Percentiles rank a stretch among this genome's conserved stretches.
Conservation (phyloP, 169 alveolate genomes). For the Plasmodium malariae region DNA sequence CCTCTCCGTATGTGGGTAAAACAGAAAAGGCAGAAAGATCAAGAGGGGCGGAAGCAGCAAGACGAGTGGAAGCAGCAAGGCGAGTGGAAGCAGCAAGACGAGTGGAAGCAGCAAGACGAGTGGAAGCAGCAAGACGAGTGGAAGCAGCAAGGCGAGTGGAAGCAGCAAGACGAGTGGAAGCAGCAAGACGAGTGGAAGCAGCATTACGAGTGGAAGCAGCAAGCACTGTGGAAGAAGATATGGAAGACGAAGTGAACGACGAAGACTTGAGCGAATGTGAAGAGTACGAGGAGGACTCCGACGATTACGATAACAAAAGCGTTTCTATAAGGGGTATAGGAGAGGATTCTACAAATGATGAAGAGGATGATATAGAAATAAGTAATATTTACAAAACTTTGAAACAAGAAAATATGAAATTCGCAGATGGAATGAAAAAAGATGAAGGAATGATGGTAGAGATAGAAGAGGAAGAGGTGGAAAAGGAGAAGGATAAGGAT, state of each 20-base stretch:
- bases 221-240: slow-evolving; percentile 13
- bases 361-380: slow-evolving; percentile 3
- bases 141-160: no score
- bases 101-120: no score
- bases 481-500: neutral
- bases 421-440: neutral
- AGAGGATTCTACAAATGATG: slow-evolving; percentile 38
- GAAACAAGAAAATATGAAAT: neutral
- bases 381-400: slow-evolving; percentile 2
- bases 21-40: neutral
- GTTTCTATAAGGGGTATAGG: slow-evolving; percentile 31
- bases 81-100: no score
- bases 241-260: neutral
- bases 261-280: neutral
- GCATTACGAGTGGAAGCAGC: no score
- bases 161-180: no score
- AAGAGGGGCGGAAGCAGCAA: no score
- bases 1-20: neutral
- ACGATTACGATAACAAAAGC: slow-evolving; percentile 25
- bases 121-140: no score
- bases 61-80: no score
- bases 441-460: neutral
- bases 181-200: no score
- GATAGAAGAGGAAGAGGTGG: neutral
- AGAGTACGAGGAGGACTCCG: neutral